These are phyloP conservation scores for Ambrosiella cleistominuta DNA, from an alignment of 2,329 filamentous ascomycete genomes.

Conservation along the genomic window DNA sequence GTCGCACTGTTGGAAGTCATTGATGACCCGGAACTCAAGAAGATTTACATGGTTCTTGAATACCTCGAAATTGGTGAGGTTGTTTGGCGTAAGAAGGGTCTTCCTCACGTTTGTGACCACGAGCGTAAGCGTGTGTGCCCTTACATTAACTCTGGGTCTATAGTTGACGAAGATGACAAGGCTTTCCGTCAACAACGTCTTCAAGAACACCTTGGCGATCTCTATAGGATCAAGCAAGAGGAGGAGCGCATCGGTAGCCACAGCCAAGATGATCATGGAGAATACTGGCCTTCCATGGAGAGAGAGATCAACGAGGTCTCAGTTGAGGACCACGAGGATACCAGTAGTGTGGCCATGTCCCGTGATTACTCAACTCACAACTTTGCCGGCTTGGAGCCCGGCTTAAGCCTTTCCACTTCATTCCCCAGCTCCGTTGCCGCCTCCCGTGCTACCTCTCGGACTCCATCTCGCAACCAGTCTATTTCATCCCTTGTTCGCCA, in stretches of 20 bases:
- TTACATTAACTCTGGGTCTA: not conserved
- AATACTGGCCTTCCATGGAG: constrained; percentile 27
- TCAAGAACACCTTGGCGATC: constrained; percentile 39
- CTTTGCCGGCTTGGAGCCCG: constrained; percentile 21
- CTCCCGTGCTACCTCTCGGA: constrained; percentile 27
- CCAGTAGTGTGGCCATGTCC: constrained; percentile 23
- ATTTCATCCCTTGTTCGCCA: constrained; percentile 20
- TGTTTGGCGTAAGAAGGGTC: constrained; percentile 77
- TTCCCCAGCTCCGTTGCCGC: constrained; percentile 23
- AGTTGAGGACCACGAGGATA: constrained; percentile 23
- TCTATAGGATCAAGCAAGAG: constrained; percentile 38
- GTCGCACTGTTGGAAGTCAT: constrained; percentile 93
- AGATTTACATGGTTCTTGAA: constrained; percentile 96
- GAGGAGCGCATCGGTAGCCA: constrained; percentile 23
- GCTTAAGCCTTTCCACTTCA: constrained; percentile 17
- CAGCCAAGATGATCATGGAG: constrained; percentile 54
- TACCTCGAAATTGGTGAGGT: constrained; percentile 91
- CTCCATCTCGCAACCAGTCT: constrained; percentile 32
- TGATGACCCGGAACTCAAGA: constrained; percentile 87
- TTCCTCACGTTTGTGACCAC: constrained; percentile 64
- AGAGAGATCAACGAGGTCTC: not conserved
- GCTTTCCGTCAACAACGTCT: constrained; percentile 41
- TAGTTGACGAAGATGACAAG: constrained; percentile 26
- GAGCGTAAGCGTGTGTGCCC: constrained; percentile 60
- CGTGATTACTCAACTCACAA: constrained; percentile 27